Base-by-base conservation (phyloP, 306 rosid species). In the Cucurbita maxima region DNA sequence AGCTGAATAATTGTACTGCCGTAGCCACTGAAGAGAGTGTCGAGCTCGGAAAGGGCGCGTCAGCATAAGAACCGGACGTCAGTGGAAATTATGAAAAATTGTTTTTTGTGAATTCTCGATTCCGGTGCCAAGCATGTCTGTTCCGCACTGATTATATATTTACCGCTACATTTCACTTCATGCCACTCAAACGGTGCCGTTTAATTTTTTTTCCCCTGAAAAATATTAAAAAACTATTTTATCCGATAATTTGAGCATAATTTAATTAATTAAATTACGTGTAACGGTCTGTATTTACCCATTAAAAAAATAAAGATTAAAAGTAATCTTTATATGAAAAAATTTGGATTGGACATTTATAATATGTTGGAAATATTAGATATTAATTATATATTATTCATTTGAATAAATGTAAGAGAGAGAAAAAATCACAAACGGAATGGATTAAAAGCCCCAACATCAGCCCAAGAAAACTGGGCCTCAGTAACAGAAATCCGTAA, bases 1-100 rank as follows among this genome's bases (percentile, higher is more conserved):
- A 76, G 60, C 36, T 74, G 71, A 47, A 48, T 25, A 19, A 14
- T 25, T 16, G 43, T 8, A 48, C 2, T 69, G 73, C 5, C 14
- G 22, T 30, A 30, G 34, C 34, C 34, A 30, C 34, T 30, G 34
- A 30, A 30, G 14, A 69, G 47, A 41, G 82, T 19, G 79, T 68
- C 86, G 75, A 83, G 58, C 25, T 54, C 55, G 43, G 68, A 38
- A 63, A 77, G 64, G 45, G 41, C 36, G 58, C 79, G 81, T 76
- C 83, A 83, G 79, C 75, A 1, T 40, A 22, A 80, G 79, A 63
- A 67, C 51, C 76, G 97, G 95, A 87, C 84, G 12, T 84, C 58
- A 72, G 63, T 71, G 37, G 7, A 41, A n/a, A n/a, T 11, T 72
- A 72, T 55, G 0, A 54, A 54, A 0, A 18, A 5, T 55, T 10